Percentiles rank a stretch among this genome's conserved stretches.
Evolutionary conservation across 345 rosid genomes (phyloP).

Genomic region (Eucalyptus pumila): DNA sequence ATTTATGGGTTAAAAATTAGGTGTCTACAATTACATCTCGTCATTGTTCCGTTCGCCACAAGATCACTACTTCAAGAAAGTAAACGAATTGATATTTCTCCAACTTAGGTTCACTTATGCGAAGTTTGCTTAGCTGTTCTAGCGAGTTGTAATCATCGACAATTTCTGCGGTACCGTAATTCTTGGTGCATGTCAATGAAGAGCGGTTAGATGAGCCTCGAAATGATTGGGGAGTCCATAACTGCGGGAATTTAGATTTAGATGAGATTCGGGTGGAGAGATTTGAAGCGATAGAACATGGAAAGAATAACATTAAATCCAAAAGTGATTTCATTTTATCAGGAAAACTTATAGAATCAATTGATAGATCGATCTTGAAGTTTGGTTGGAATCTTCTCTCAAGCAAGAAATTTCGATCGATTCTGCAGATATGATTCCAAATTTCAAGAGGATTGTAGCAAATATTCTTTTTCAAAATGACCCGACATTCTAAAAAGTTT

Average conservation of each 20-base stretch:
- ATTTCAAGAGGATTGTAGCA: background rate
- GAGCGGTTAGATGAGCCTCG: background rate
- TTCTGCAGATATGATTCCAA: background rate
- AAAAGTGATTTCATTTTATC: background rate
- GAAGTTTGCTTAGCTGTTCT: background rate
- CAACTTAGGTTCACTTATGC: background rate
- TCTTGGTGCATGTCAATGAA: background rate
- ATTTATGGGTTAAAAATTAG: background rate
- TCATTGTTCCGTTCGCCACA: background rate
- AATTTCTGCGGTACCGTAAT: background rate
- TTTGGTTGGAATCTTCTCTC: background rate
- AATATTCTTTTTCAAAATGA: background rate
- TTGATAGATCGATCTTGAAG: background rate
- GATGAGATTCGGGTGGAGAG: rapidly evolving
- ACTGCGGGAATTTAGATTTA: no score
- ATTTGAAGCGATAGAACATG: background rate
- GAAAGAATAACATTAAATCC: background rate
- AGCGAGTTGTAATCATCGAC: background rate
- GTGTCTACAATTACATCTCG: background rate
- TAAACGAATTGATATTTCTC: background rate
- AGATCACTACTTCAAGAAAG: background rate
- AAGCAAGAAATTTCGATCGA: background rate
- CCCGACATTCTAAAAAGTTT: background rate
- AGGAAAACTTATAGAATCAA: background rate
- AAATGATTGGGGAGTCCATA: no score